Base-by-base conservation (phyloP, 306 rosid species). In the Prunus padus region DNA sequence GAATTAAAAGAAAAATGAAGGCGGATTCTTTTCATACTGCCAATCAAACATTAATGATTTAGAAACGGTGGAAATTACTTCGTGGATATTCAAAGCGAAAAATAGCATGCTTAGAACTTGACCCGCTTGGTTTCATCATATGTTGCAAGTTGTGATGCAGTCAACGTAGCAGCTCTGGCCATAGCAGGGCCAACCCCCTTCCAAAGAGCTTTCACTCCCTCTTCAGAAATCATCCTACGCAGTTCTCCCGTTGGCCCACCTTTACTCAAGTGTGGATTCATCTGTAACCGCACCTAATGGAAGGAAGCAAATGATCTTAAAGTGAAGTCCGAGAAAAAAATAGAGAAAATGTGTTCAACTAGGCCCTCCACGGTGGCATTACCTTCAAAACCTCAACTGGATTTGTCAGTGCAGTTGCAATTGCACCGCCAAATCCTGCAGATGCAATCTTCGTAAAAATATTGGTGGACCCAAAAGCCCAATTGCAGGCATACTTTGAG, bases 51-150 rank as follows among this genome's bases (percentile, higher is more conserved):
- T 65, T 74, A 70, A 72, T 72, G n/a, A 75, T 65, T 76, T 66
- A 56, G 83, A 81, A 79, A 69, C 57, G 12, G 61, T 76, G 75
- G 75, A 75, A 82, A 79, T 86, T 72, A 80, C 84, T 80, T 82
- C 31, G 76, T 74, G 69, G 63, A 72, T 73, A 78, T 59, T 77
- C 76, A 81, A 86, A 84, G 74, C n/a, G 59, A 80, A 82, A 80
- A 81, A 82, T 57, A 84, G 77, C 77, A 64, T 76, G 82, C 80
- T 83, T 77, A 84, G 85, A 86, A 81, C 79, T 85, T 85, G 76
- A 95, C 96, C 97, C 82, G 93, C 90, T 95, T 95, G 85, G 93
- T 80, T 90, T 92, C 98, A 71, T 95, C 99, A 78, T 95, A 95
- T 64, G 97, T 84, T 60, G 93, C 96, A 74, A 92, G 80, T 82